Evolutionary conservation across 2,329 filamentous ascomycete genomes (phyloP).

Genomic region (Daldinia eschscholtzii): DNA sequence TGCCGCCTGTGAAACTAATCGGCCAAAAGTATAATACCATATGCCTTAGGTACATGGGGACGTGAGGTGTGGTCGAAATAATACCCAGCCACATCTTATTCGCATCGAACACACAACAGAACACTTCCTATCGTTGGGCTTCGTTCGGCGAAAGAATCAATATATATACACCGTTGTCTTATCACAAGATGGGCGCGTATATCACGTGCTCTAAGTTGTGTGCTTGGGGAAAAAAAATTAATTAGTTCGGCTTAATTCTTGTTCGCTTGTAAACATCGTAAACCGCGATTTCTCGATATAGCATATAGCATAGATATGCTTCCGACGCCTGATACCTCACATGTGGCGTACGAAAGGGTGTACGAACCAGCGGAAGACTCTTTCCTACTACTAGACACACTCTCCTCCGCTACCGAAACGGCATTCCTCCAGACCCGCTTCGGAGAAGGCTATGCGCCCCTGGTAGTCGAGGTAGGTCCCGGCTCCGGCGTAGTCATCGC

Average conservation of each 20-base stretch:
- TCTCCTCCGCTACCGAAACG: slow-evolving; percentile 78
- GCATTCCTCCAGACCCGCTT: slow-evolving; percentile 77
- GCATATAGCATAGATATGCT: slow-evolving; percentile 70
- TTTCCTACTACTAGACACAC: slow-evolving; percentile 90
- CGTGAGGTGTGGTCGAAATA: background rate
- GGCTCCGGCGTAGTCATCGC: slow-evolving; percentile 95
- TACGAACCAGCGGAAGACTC: slow-evolving; percentile 98
- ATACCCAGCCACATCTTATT: background rate
- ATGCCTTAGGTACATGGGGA: background rate
- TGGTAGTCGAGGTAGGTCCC: slow-evolving; percentile 88
- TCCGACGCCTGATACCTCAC: slow-evolving; percentile 91
- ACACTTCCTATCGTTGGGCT: background rate
- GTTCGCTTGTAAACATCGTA: slow-evolving; percentile 10
- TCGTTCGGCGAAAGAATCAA: slow-evolving; percentile 9
- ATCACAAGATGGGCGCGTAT: slow-evolving; percentile 16
- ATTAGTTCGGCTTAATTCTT: slow-evolving; percentile 13
- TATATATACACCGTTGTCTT: slow-evolving; percentile 14
- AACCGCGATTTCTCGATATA: slow-evolving; percentile 8
- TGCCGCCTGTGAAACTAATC: background rate
- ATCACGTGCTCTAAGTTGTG: slow-evolving; percentile 39
- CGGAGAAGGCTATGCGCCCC: slow-evolving; percentile 56
- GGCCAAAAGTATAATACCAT: background rate
- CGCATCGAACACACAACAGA: background rate
- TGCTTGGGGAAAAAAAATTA: slow-evolving; percentile 29
- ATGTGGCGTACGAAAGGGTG: slow-evolving; percentile 87